Percentiles rank a stretch among this genome's conserved stretches.
phyloP scores from a whole-genome alignment of 2,329 filamentous ascomycete genomes.

The Coniochaeta sp. region DNA sequence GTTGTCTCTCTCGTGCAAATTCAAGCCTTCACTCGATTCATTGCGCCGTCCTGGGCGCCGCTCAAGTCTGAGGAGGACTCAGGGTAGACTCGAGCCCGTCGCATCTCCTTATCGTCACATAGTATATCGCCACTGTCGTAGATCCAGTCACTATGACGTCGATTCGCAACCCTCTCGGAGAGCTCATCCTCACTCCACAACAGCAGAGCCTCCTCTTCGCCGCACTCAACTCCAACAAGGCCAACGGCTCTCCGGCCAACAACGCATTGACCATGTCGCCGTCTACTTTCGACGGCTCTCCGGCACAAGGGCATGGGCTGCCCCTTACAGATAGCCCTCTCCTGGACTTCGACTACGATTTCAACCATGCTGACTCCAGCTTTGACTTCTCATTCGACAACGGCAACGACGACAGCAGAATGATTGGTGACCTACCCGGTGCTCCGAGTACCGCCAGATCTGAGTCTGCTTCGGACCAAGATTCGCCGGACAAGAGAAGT shows the following conservation, averaged over 20 bases:
- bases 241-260: constrained; percentile 24
- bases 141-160: constrained; percentile 37
- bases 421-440: constrained; percentile 71
- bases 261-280: constrained; percentile 37
- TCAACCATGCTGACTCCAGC: constrained; percentile 59
- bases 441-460: constrained; percentile 34
- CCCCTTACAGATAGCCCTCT: constrained; percentile 68
- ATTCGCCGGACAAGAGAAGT: constrained; percentile 62
- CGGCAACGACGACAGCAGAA: constrained; percentile 48
- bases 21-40: not conserved
- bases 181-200: constrained; percentile 65
- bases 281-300: constrained; percentile 40
- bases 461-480: constrained; percentile 50
- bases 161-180: constrained; percentile 38
- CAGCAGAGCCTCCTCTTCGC: constrained; percentile 71
- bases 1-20: not conserved
- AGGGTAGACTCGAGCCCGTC: not conserved
- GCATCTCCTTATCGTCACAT: not conserved
- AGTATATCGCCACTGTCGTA: not conserved
- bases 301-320: constrained; percentile 35
- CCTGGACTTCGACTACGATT: constrained; percentile 73
- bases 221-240: constrained; percentile 65
- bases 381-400: constrained; percentile 65
- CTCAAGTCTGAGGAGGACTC: not conserved
- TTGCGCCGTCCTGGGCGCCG: not conserved